These are phyloP conservation scores for Avena insularis DNA, from an alignment of 176 grass and related monocot genomes.

Conservation along the genomic window DNA sequence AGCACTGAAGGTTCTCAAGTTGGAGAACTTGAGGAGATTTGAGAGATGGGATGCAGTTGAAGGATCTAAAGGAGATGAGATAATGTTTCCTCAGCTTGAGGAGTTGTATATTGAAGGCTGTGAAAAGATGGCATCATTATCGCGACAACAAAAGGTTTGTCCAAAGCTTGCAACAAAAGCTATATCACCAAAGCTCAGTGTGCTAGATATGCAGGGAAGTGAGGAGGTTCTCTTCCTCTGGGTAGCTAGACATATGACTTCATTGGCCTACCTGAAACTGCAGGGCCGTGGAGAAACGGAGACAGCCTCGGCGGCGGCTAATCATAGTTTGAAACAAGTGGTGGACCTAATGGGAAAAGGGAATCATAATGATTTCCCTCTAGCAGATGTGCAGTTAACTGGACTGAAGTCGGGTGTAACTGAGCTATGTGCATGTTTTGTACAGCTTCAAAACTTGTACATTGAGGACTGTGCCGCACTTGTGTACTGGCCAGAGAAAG, in stretches of 20 bases:
- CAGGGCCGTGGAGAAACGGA: neutral
- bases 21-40: neutral
- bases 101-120: neutral
- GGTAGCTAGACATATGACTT: slow-evolving; percentile 4
- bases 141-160: neutral
- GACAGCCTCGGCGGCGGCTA: neutral
- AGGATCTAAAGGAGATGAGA: neutral
- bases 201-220: neutral
- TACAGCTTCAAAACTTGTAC: neutral
- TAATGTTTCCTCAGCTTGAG: slow-evolving; percentile 29
- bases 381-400: accelerated
- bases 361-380: neutral
- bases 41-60: neutral
- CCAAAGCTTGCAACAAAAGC: neutral
- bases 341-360: neutral
- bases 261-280: neutral
- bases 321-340: neutral
- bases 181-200: neutral
- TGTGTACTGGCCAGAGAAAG: slow-evolving; percentile 1
- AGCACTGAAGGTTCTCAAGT: neutral
- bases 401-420: neutral
- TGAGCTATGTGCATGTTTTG: neutral
- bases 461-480: accelerated
- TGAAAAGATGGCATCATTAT: neutral
- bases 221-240: neutral